Base-by-base conservation (phyloP, 2,329 filamentous ascomycete species). In the Stemphylium lycopersici region DNA sequence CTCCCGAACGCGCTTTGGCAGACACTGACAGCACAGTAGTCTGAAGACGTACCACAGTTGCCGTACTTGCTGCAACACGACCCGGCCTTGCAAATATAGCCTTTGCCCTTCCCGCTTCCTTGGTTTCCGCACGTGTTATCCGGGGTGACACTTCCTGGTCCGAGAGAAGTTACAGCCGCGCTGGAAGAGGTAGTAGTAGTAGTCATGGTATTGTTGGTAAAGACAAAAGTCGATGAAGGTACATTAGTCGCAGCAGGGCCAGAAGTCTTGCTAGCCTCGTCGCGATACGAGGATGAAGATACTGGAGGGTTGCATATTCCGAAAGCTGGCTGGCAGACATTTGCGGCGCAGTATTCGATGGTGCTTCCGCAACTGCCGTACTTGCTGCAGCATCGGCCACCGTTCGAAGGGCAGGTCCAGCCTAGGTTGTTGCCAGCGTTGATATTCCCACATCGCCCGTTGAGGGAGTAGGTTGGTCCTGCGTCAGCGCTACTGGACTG, bases 381-480 rank as follows among this genome's bases (percentile, higher is more conserved):
- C 40, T 50, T 56, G 44, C 48, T 53, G 41, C 52, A 55, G 31
- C 54, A 56, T 29, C 48, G 42, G 29, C 54, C 45, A 33, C 54
- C 39, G 31, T 47, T 51, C 11, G 52, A 41, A 24, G 54, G 54
- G 26, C 54, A 56, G 0, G 49, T 56, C 48, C 49, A 56, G 22
- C 54, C 54, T 11, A 53, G 26, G 11, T 56, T 56, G 3, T 39
- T 40, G 39, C 54, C 54, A 15, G 54, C 54, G 34, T 45, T 48
- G 49, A 53, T 49, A 18, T 52, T 52, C 11, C 54, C 54, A 46
- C 54, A 56, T 29, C 33, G 41, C 41, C 54, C 54, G 32, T 56
- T 56, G 33, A 48, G 49, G 40, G 54, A 56, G 33, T 51, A 55
- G 11, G 41, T 51, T 18, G 52, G 47, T 26, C 34, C 41, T 32